Conservation (phyloP, 495 filamentous ascomycete genomes). For the Neurospora sp. region DNA sequence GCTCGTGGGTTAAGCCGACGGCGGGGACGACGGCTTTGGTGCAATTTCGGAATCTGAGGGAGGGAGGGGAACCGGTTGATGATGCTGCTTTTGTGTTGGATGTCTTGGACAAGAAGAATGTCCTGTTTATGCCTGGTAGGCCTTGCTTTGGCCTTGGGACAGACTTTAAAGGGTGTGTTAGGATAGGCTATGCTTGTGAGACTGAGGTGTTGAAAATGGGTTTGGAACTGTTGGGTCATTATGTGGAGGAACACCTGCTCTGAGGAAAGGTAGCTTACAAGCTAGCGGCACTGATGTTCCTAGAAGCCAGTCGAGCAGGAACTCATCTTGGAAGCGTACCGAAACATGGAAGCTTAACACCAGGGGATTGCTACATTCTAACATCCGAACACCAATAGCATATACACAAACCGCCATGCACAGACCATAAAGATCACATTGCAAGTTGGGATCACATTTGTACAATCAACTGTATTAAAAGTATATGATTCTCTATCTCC, state of each 20-base stretch:
- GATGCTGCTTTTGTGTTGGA: slow-evolving; percentile 62
- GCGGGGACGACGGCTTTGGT: slow-evolving; percentile 80
- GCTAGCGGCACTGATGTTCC: not conserved
- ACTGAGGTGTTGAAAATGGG: slow-evolving; percentile 61
- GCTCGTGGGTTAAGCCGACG: slow-evolving; percentile 62
- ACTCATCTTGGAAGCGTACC: not conserved
- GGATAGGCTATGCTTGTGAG: slow-evolving; percentile 70
- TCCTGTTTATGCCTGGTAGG: slow-evolving; percentile 72
- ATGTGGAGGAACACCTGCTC: slow-evolving; percentile 37
- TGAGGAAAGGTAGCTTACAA: not conserved
- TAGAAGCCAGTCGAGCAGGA: not conserved
- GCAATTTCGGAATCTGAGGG: slow-evolving; percentile 39
- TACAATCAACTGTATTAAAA: not conserved
- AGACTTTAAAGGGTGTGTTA: slow-evolving; percentile 70
- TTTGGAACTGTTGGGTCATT: slow-evolving; percentile 48
- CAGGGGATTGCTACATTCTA: not conserved
- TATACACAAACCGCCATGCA: not conserved
- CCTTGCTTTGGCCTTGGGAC: slow-evolving; percentile 59
- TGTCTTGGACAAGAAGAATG: slow-evolving; percentile 57
- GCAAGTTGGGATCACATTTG: not conserved
- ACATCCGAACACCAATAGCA: not conserved
- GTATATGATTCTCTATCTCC: not conserved
- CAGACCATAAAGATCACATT: not conserved
- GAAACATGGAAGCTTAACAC: not conserved
- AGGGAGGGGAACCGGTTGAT: slow-evolving; percentile 56